phyloP scores from a whole-genome alignment of 805 yeast species.

The Teunomyces kruisii region DNA sequence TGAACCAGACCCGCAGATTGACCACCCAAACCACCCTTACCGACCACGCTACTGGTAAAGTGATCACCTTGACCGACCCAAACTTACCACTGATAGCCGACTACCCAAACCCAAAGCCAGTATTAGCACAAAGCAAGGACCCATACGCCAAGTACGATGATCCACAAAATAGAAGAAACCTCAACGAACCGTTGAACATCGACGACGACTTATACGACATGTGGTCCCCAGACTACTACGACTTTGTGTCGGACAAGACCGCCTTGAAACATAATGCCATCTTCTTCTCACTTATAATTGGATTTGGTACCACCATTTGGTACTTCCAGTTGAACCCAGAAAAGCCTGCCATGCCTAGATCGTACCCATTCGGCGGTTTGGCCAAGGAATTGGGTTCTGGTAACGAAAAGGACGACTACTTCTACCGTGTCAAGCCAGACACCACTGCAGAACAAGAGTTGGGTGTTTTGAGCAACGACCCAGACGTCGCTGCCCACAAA shows the following conservation, averaged over 20 bases:
- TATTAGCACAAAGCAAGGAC: conserved; percentile 62
- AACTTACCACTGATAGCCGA: conserved; percentile 48
- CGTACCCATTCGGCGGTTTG: conserved; percentile 73
- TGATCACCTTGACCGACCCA: conserved; percentile 42
- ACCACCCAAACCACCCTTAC: conserved; percentile 39
- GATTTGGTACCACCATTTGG: conserved; percentile 44
- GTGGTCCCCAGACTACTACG: conserved; percentile 83
- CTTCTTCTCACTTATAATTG: conserved; percentile 42
- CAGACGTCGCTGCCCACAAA: conserved; percentile 24
- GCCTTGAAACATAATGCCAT: conserved; percentile 60
- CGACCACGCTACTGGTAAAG: conserved; percentile 40
- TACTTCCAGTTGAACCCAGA: conserved; percentile 56
- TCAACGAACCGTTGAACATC: conserved; percentile 67
- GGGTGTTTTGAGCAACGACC: conserved; percentile 35
- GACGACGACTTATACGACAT: conserved; percentile 74
- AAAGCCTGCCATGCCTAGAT: conserved; percentile 73
- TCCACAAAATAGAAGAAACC: conserved; percentile 77
- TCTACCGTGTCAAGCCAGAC: conserved; percentile 44
- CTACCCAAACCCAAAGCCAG: conserved; percentile 61
- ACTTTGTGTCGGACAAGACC: conserved; percentile 54
- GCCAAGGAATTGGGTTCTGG: conserved; percentile 72
- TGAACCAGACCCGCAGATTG: conserved; percentile 15
- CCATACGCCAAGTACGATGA: conserved; percentile 78
- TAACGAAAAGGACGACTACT: conserved; percentile 29
- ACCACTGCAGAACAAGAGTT: conserved; percentile 35